Evolutionary conservation across 1,284 basidiomycete genomes (phyloP).

Genomic region (Athelia sp.): DNA sequence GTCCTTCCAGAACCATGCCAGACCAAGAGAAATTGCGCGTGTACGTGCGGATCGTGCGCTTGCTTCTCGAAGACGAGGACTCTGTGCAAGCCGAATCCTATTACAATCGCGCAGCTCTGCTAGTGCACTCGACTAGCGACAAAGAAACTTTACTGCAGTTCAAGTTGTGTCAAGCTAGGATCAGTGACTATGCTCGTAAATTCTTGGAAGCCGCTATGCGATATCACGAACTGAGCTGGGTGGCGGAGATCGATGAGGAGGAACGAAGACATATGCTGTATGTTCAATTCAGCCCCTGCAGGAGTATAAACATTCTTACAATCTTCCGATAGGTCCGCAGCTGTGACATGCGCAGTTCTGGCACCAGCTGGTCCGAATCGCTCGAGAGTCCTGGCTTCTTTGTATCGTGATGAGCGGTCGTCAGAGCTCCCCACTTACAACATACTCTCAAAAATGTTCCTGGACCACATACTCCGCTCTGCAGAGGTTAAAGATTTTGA

Average conservation of each 20-base stretch:
- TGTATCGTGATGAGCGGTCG: slow-evolving; percentile 93
- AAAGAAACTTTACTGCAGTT: slow-evolving; percentile 76
- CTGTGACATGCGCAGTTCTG: slow-evolving; percentile 95
- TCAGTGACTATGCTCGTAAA: slow-evolving; percentile 87
- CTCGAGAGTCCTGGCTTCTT: slow-evolving; percentile 84
- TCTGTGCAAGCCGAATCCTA: slow-evolving; percentile 93
- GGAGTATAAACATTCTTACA: slow-evolving; percentile 4
- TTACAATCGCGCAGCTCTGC: slow-evolving; percentile 91
- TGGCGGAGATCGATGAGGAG: slow-evolving; percentile 84
- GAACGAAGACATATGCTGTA: slow-evolving; percentile 86
- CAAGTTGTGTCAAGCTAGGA: slow-evolving; percentile 88
- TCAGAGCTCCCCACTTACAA: slow-evolving; percentile 75
- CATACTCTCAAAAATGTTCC: slow-evolving; percentile 95
- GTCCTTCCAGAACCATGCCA: slow-evolving; percentile 51
- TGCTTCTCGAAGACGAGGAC: slow-evolving; percentile 94
- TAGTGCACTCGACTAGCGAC: slow-evolving; percentile 76
- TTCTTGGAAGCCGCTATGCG: slow-evolving; percentile 94
- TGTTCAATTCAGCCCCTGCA: slow-evolving; percentile 21
- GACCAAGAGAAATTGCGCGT: slow-evolving; percentile 87
- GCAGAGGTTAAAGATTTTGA: slow-evolving; percentile 90
- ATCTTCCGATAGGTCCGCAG: slow-evolving; percentile 58
- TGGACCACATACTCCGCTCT: slow-evolving; percentile 91
- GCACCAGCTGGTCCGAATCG: slow-evolving; percentile 96
- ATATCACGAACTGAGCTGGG: slow-evolving; percentile 92
- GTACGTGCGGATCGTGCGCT: slow-evolving; percentile 91